Base-by-base conservation (phyloP, 305 asterid species). In the Solanum hybrid region DNA sequence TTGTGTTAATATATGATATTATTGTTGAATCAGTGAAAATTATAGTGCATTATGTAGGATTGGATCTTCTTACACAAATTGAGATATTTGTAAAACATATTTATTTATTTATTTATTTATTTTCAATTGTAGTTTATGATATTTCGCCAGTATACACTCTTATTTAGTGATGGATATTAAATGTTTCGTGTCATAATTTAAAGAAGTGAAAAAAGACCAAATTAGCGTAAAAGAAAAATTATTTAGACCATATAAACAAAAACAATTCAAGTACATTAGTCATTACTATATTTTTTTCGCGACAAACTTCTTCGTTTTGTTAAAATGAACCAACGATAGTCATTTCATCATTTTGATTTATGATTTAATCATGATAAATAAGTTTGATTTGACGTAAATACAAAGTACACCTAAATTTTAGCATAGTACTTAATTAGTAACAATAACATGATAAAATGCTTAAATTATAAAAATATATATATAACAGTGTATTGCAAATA, bases 11-110 rank as follows among this genome's bases (percentile, higher is more conserved):
- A 0, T 56, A 17, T 17, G 24, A 15, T 56, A 56, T 17, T 56
- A 0, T 4, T 22, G 27, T 0, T 64, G 3, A 22, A 64, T 64
- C 13, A 0, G 1, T 9, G 27, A 64, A 64, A 22, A 64, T 22
- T 64, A 64, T 19, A 19, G 0, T 8, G 26, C n/a, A 51, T 15
- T 60, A 19, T 0, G 5, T 60, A 0, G 1, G 71, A 0, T 1
- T 60, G 26, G 1, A 60, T 56, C 5, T 64, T 64, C 6, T 64
- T 64, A 64, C 2, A 64, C 27, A n/a, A 9, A 64, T 64, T 64
- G 72, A 64, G 11, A 0, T 60, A 60, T 51, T 17, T 35, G 37
- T 6, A 35, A 38, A 40, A 32, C 4, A 40, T 40, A 40, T 40
- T 40, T 40, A 40, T 40, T 12, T 40, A 40, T 40, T 14, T 40